Evolutionary conservation across 2,329 filamentous ascomycete species (phyloP).

Genomic region (Aspergillus brasiliensis): DNA sequence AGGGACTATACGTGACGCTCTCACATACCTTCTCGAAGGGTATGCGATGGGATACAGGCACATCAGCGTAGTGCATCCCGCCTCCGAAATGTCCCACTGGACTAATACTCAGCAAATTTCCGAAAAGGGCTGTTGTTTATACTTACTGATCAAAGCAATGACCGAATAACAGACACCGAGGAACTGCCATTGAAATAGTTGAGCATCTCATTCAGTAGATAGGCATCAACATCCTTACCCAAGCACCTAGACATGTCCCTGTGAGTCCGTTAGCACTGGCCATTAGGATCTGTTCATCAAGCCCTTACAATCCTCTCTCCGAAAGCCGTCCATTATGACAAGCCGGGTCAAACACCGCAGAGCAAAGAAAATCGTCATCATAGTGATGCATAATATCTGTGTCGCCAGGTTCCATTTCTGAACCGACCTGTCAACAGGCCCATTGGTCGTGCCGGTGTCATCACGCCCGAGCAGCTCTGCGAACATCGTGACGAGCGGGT

Average conservation of each 20-base stretch:
- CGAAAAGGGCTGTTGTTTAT: background rate
- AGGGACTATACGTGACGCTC: background rate
- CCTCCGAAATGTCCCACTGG: constrained; percentile 39
- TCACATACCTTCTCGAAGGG: constrained; percentile 40
- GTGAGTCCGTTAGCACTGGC: background rate
- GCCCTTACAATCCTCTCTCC: constrained; percentile 31
- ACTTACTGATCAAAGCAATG: constrained; percentile 28
- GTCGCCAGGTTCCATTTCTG: constrained; percentile 30
- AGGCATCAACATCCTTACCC: constrained; percentile 10
- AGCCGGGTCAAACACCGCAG: constrained; percentile 28
- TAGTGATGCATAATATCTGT: constrained; percentile 30
- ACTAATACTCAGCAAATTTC: constrained; percentile 12
- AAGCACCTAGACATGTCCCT: constrained; percentile 24
- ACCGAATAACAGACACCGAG: constrained; percentile 28
- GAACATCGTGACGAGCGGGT: constrained; percentile 6
- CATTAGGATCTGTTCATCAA: background rate
- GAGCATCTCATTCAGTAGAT: background rate
- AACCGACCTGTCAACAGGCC: constrained; percentile 21
- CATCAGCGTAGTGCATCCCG: constrained; percentile 40
- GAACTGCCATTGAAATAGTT: constrained; percentile 8
- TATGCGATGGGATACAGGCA: constrained; percentile 30
- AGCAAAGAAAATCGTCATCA: constrained; percentile 29
- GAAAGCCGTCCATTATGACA: constrained; percentile 25
- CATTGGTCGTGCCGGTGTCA: background rate
- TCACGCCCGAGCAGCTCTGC: constrained; percentile 11